Evolutionary conservation across 108 stramenopile species (phyloP).

Genomic region (Fragilaria radians): DNA sequence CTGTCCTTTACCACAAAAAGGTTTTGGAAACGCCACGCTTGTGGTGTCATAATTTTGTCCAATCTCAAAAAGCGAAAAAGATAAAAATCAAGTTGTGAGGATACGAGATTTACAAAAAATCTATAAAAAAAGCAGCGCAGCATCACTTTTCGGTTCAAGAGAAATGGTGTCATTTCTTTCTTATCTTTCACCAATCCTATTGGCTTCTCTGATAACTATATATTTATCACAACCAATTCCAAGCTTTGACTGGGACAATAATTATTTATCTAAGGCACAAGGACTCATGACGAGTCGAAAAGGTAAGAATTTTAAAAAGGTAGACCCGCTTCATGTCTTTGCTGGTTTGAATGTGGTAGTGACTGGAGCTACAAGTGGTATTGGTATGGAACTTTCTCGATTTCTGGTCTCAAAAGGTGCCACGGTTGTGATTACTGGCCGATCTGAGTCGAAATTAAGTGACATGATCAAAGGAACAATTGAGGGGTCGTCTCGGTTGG

Average conservation of each 20-base stretch:
- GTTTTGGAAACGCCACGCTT: too few species aligned
- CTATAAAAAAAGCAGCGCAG: too few species aligned
- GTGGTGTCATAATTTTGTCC: too few species aligned
- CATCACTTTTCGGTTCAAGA: too few species aligned
- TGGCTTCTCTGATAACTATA: not conserved
- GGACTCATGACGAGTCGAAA: not conserved
- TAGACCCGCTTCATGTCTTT: not conserved
- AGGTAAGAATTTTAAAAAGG: not conserved
- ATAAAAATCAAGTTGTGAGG: too few species aligned
- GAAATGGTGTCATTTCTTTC: too few species aligned
- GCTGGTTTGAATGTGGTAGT: conserved; percentile 22
- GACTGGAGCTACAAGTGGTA: conserved; percentile 45
- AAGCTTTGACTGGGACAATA: not conserved
- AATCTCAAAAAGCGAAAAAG: too few species aligned
- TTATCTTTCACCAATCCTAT: too few species aligned
- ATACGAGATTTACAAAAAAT: too few species aligned
- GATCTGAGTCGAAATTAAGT: conserved; percentile 25
- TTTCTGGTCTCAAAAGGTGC: conserved; percentile 27
- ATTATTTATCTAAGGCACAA: not conserved
- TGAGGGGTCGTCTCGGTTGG: not conserved
- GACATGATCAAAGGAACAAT: conserved; percentile 8
- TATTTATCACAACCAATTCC: not conserved
- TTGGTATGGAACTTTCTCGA: conserved; percentile 28
- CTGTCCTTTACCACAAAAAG: too few species aligned
- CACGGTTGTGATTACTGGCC: conserved; percentile 39